A percentile compares a stretch with the other conserved stretches of the same genome.
Evolutionary conservation across 345 rosid species (phyloP).

Genomic region (Salix udensis): DNA sequence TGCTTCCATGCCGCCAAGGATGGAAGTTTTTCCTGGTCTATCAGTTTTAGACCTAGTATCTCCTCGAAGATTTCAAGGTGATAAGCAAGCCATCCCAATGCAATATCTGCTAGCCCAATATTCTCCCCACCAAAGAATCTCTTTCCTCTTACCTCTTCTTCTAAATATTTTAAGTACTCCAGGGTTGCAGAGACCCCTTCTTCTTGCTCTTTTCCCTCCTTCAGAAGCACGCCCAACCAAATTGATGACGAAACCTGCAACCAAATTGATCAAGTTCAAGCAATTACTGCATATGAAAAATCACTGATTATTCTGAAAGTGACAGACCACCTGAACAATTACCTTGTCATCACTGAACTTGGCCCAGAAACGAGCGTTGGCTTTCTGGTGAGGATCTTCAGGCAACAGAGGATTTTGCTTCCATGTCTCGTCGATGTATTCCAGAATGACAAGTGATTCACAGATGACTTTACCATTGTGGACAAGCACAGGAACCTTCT

Average conservation of each 20-base stretch:
- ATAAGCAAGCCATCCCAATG: slow-evolving; percentile 16
- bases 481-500: slow-evolving; percentile 9
- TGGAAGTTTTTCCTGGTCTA: slow-evolving; percentile 7
- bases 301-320: background rate
- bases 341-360: slow-evolving; percentile 9
- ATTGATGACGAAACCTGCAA: background rate
- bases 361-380: slow-evolving; percentile 6
- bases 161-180: slow-evolving; percentile 1
- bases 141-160: slow-evolving; percentile 9
- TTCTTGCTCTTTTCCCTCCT: slow-evolving; percentile 5
- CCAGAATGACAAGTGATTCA: slow-evolving; percentile 5
- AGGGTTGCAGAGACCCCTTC: background rate
- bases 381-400: background rate
- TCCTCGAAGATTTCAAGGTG: background rate
- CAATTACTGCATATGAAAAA: background rate
- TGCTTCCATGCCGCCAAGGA: background rate
- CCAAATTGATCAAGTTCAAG: background rate
- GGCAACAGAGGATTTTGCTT: slow-evolving; percentile 8
- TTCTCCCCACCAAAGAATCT: slow-evolving; percentile 11
- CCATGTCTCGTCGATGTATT: slow-evolving; percentile 11
- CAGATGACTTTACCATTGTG: background rate
- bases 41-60: background rate
- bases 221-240: background rate
- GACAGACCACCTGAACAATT: background rate
- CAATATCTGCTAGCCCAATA: slow-evolving; percentile 11